Percentiles rank a stretch among this genome's conserved stretches.
Evolutionary conservation across 2,329 filamentous ascomycete species (phyloP).

Genomic region (Bipolaris victoriae): DNA sequence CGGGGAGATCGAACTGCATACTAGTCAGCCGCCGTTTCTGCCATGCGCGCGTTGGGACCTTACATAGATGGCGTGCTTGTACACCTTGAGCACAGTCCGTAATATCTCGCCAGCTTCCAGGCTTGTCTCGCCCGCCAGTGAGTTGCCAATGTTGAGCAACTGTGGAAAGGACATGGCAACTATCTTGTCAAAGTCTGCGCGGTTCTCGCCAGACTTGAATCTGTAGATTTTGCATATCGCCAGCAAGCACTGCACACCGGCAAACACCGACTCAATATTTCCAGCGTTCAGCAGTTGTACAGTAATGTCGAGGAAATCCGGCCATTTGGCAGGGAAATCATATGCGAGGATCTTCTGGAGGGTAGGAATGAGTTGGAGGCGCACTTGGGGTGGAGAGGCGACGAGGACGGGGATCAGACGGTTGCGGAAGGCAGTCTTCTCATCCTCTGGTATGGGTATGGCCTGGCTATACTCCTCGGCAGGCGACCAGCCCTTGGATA

Average conservation of each 20-base stretch:
- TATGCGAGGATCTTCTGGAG: constrained; percentile 95
- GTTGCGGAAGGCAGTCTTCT: constrained; percentile 85
- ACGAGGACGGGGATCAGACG: constrained; percentile 89
- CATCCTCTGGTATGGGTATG: constrained; percentile 81
- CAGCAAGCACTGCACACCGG: constrained; percentile 90
- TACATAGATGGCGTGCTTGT: constrained; percentile 98
- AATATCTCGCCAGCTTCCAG: constrained; percentile 97
- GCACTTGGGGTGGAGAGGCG: constrained; percentile 77
- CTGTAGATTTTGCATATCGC: constrained; percentile 95
- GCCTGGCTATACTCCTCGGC: constrained; percentile 75
- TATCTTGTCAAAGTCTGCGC: constrained; percentile 91
- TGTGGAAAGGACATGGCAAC: constrained; percentile 90
- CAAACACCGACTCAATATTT: constrained; percentile 84
- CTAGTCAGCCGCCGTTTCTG: constrained; percentile 31
- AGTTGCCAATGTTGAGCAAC: constrained; percentile 83
- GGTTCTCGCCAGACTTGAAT: constrained; percentile 84
- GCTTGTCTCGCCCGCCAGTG: constrained; percentile 87
- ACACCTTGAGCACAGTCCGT: constrained; percentile 91
- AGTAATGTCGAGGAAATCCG: constrained; percentile 90
- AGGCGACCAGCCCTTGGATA: constrained; percentile 88
- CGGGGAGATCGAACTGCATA: constrained; percentile 80
- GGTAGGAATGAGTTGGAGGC: constrained; percentile 90
- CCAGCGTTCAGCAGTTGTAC: constrained; percentile 86
- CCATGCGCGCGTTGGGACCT: constrained; percentile 43
- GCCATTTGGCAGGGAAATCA: constrained; percentile 95